Conservation (phyloP, 225 moss, liverwort and hornwort species). For the Ulota crispa region DNA sequence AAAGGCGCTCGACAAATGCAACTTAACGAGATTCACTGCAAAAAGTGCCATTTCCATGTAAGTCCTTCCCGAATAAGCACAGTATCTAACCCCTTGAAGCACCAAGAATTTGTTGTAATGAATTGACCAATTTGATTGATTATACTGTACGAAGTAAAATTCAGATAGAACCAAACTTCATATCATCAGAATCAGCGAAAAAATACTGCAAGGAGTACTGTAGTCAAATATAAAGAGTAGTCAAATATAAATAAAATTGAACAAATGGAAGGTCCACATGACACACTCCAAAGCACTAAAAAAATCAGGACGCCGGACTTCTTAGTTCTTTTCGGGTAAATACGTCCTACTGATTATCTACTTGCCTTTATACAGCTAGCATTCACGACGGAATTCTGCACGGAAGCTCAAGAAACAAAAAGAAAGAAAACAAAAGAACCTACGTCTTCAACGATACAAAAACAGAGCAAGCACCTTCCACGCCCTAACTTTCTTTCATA, state of each 20-base stretch:
- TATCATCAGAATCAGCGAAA: not conserved
- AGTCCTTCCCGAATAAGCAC: not conserved
- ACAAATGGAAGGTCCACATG: not conserved
- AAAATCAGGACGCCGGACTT: not conserved
- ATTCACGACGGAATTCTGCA: not conserved
- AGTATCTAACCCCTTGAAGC: no score
- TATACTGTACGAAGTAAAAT: not conserved
- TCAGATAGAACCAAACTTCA: not conserved
- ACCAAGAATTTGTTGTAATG: not conserved
- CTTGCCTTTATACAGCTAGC: not conserved
- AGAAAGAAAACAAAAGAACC: not conserved
- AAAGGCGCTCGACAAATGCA: slow-evolving; percentile 14
- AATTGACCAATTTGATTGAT: not conserved
- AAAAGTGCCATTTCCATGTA: not conserved
- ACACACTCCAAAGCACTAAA: not conserved
- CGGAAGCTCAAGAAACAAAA: not conserved
- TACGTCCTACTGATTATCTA: not conserved
- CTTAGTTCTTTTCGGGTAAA: not conserved
- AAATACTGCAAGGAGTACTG: not conserved
- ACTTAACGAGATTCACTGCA: slow-evolving; percentile 24
- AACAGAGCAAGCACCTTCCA: not conserved
- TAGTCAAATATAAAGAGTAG: not conserved
- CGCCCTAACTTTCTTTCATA: not conserved
- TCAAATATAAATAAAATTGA: not conserved
- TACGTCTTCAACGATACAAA: not conserved